Conservation (phyloP, 1,284 basidiomycete species). For the Microbotryomycetes sp. region DNA sequence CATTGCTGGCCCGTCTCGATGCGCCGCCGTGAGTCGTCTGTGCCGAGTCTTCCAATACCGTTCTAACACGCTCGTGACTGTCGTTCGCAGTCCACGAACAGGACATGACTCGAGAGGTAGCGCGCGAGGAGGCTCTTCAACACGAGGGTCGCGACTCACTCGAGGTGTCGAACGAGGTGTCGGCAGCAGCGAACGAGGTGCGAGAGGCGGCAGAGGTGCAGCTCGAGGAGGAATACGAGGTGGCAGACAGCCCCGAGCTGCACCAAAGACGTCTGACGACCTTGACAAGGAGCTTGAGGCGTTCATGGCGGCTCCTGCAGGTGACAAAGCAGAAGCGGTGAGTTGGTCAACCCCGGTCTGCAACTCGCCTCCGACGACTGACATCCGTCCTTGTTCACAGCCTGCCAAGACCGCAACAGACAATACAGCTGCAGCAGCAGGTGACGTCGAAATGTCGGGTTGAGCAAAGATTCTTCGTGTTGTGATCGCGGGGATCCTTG, state of each 20-base stretch:
- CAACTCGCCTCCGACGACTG: too few species aligned
- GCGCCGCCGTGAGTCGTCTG: conserved; percentile 1
- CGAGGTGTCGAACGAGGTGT: conserved; percentile 9
- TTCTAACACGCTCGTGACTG: background rate
- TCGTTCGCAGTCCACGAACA: background rate
- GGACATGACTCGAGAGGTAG: background rate
- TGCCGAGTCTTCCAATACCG: too few species aligned
- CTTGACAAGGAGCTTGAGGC: conserved; percentile 85
- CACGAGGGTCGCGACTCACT: conserved; percentile 16
- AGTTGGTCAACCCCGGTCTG: too few species aligned
- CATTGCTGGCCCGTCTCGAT: conserved; percentile 27
- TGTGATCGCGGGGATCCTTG: too few species aligned
- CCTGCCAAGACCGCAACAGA: too few species aligned
- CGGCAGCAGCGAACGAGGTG: background rate
- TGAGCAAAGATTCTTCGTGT: too few species aligned
- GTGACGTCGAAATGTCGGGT: too few species aligned
- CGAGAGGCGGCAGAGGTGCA: conserved; percentile 37
- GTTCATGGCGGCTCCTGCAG: conserved; percentile 56
- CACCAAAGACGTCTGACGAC: conserved; percentile 65
- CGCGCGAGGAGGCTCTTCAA: conserved; percentile 5
- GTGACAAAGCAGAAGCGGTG: background rate
- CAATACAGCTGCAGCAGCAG: too few species aligned
- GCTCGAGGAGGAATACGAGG: conserved; percentile 33
- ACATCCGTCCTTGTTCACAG: too few species aligned
- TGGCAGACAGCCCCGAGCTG: conserved; percentile 40